A percentile compares a stretch with the other conserved stretches of the same genome.
Evolutionary conservation across 345 rosid genomes (phyloP).

Genomic region (Durio zibethinus): DNA sequence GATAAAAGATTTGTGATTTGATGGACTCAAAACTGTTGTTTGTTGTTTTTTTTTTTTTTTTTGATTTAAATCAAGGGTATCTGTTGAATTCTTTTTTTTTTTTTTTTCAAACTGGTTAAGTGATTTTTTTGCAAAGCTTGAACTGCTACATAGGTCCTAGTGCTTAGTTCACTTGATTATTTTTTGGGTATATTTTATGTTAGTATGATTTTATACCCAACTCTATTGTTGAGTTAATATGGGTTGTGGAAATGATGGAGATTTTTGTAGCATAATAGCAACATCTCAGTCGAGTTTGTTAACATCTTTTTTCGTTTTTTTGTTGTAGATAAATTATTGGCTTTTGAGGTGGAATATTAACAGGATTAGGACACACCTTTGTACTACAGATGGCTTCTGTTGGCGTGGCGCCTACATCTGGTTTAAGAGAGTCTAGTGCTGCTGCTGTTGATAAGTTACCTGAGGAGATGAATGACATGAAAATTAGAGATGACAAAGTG

Average conservation of each 20-base stretch:
- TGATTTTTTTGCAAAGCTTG: not conserved
- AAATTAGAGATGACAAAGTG: slow-evolving; percentile 70
- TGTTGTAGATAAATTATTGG: slow-evolving; percentile 31
- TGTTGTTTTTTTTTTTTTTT: not conserved
- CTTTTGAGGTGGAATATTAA: slow-evolving; percentile 18
- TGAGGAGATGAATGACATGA: slow-evolving; percentile 85
- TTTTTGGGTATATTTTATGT: not conserved
- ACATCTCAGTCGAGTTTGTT: slow-evolving; percentile 4
- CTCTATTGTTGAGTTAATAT: not conserved
- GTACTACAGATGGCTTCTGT: slow-evolving; percentile 65
- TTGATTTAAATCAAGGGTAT: not conserved
- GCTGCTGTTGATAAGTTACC: slow-evolving; percentile 68
- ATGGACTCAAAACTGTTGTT: not conserved
- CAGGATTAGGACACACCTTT: slow-evolving; percentile 18
- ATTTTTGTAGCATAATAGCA: not conserved
- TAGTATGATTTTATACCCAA: not conserved
- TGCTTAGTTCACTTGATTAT: not conserved
- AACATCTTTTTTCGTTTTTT: not conserved
- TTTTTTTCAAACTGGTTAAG: not conserved
- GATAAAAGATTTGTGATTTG: not conserved
- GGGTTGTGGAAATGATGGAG: not conserved
- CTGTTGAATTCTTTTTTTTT: not conserved
- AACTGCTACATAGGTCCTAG: not conserved
- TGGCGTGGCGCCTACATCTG: slow-evolving; percentile 51
- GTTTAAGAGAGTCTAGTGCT: slow-evolving; percentile 48